These are phyloP conservation scores for Naegleria lovaniensis DNA, from an alignment of 208 protist species.

Conservation along the genomic window DNA sequence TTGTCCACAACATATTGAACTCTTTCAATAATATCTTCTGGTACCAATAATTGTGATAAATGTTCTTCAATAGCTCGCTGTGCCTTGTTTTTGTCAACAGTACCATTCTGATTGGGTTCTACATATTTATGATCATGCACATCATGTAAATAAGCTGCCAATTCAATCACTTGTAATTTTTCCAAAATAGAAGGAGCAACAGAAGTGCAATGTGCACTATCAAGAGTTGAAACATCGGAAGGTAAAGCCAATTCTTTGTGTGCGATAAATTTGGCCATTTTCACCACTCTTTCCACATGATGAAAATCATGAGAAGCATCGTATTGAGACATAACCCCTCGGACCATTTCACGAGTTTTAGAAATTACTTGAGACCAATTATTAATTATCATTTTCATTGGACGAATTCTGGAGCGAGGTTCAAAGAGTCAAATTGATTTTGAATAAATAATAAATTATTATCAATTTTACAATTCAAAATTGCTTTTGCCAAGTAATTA, in stretches of 20 bases:
- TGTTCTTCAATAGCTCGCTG: constrained; percentile 30
- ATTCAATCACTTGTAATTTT: constrained; percentile 38
- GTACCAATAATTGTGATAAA: constrained; percentile 14
- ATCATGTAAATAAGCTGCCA: constrained; percentile 50
- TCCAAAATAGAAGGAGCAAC: not conserved
- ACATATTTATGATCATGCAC: constrained; percentile 50
- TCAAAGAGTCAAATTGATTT: no score
- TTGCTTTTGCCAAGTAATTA: no score
- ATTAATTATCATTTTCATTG: no score
- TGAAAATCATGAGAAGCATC: constrained; percentile 40
- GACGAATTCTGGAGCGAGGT: no score
- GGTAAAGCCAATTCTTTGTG: constrained; percentile 21
- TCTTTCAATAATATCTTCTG: constrained; percentile 17
- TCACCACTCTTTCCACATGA: constrained; percentile 40
- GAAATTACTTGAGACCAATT: not conserved
- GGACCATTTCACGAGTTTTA: not conserved
- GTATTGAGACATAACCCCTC: not conserved
- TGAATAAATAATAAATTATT: no score
- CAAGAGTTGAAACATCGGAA: not conserved
- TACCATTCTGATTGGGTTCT: not conserved
- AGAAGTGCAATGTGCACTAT: no score
- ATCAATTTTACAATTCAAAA: no score
- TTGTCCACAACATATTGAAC: constrained; percentile 31
- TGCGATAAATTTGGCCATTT: constrained; percentile 31
- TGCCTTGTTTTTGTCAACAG: constrained; percentile 9